Evolutionary conservation across 2,329 filamentous ascomycete genomes (phyloP).

Genomic region (Alternaria triticina): DNA sequence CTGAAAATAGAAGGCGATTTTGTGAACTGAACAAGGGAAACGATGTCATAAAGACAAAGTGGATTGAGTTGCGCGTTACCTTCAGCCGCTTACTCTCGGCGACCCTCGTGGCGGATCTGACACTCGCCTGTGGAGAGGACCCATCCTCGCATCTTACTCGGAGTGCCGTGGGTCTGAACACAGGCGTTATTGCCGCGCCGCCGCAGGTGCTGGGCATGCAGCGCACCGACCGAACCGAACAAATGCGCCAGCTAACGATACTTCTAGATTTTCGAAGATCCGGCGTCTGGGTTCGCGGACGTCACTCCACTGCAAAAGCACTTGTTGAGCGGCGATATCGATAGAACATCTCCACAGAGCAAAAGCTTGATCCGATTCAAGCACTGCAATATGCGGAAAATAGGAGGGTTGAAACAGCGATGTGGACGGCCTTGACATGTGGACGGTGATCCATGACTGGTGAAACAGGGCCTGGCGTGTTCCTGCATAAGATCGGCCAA

Average conservation of each 20-base stretch:
- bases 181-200: neutral
- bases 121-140: neutral
- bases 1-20: neutral
- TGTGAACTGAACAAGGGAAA: neutral
- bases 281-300: neutral
- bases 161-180: neutral
- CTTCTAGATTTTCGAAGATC: neutral
- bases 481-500: slow-evolving; percentile 8
- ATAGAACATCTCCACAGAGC: slow-evolving; percentile 3
- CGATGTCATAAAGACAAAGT: neutral
- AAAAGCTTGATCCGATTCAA: slow-evolving; percentile 13
- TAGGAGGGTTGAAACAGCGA: slow-evolving; percentile 11
- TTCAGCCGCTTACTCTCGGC: neutral
- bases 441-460: slow-evolving; percentile 1
- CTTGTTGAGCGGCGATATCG: slow-evolving; percentile 8
- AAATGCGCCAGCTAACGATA: neutral
- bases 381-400: slow-evolving; percentile 6
- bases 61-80: neutral
- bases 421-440: neutral
- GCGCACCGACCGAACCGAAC: neutral
- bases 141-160: slow-evolving; percentile 1
- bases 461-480: slow-evolving; percentile 8
- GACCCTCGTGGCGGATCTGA: neutral
- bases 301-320: neutral
- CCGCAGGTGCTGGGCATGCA: neutral